Percentiles rank a stretch among this genome's conserved stretches.
These are phyloP conservation scores for Nannizziopsis barbatae DNA, from an alignment of 2,329 filamentous ascomycete genomes.

Conservation along the genomic window DNA sequence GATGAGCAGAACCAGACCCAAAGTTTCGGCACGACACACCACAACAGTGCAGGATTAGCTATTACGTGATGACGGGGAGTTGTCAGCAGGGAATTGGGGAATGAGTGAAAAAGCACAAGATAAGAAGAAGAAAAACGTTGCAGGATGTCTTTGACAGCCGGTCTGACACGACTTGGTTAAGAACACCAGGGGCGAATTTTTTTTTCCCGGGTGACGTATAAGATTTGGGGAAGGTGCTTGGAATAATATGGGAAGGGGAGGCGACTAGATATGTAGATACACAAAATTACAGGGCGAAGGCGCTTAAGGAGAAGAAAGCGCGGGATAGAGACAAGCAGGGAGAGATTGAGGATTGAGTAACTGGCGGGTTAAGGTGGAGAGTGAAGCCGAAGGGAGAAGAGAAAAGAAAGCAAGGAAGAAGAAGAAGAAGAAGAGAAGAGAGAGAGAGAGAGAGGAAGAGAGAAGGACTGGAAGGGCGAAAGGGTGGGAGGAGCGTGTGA, in stretches of 20 bases:
- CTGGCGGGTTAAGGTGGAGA: too few species aligned
- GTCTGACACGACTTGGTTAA: neutral
- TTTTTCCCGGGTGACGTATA: neutral
- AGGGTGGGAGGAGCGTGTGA: conserved; percentile 14
- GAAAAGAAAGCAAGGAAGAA: conserved; percentile 10
- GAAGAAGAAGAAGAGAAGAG: conserved; percentile 8
- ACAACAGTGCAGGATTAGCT: neutral
- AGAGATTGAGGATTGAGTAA: conserved; percentile 8
- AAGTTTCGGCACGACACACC: neutral
- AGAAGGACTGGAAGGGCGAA: neutral
- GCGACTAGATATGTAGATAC: neutral
- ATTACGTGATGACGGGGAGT: conserved; percentile 8
- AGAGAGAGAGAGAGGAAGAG: conserved; percentile 5
- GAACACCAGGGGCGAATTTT: neutral
- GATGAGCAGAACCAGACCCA: neutral
- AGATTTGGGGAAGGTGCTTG: neutral
- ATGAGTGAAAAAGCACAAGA: conserved; percentile 12
- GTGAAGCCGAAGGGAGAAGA: conserved; percentile 7
- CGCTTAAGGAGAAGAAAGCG: neutral
- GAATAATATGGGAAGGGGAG: neutral
- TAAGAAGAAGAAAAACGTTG: conserved; percentile 5
- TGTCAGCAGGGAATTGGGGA: conserved; percentile 10
- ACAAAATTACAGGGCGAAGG: neutral
- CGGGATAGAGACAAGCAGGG: neutral
- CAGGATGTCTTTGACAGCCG: neutral